A percentile compares a stretch with the other conserved stretches of the same genome.
Conservation (phyloP, 208 protist genomes). For the Acanthamoeba lenticulata region DNA sequence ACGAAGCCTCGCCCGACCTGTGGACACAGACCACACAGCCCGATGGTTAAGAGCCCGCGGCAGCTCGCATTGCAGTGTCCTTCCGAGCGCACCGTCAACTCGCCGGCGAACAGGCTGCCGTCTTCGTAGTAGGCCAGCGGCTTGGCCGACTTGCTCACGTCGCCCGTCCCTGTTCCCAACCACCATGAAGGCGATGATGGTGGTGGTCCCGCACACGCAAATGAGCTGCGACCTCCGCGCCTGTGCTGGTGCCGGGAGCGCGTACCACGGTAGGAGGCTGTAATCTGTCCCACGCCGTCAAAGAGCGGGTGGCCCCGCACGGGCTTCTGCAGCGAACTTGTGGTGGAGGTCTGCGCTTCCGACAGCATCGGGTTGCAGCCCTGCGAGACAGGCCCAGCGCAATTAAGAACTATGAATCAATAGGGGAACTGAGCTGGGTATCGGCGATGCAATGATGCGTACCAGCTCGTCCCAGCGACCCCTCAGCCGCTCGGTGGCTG, state of each 20-base stretch:
- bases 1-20: not conserved
- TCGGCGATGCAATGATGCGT: not conserved
- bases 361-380: not conserved
- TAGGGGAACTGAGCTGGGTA: not conserved
- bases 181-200: too few relatives aligned
- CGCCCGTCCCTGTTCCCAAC: not conserved
- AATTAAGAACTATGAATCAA: not conserved
- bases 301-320: not conserved
- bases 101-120: not conserved
- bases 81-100: not conserved
- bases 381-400: not conserved
- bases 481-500: not conserved
- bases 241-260: not conserved
- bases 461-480: slow-evolving; percentile 38
- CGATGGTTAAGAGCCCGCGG: not conserved
- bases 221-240: not conserved
- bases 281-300: not conserved
- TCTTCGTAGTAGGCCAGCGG: slow-evolving; percentile 1
- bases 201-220: too few relatives aligned
- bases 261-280: not conserved
- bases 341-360: not conserved
- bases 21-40: not conserved
- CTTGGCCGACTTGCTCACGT: not conserved
- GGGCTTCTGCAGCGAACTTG: not conserved
- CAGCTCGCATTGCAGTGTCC: too few relatives aligned